phyloP scores from a whole-genome alignment of 768 basidiomycete species.

The Grammothele lineata region DNA sequence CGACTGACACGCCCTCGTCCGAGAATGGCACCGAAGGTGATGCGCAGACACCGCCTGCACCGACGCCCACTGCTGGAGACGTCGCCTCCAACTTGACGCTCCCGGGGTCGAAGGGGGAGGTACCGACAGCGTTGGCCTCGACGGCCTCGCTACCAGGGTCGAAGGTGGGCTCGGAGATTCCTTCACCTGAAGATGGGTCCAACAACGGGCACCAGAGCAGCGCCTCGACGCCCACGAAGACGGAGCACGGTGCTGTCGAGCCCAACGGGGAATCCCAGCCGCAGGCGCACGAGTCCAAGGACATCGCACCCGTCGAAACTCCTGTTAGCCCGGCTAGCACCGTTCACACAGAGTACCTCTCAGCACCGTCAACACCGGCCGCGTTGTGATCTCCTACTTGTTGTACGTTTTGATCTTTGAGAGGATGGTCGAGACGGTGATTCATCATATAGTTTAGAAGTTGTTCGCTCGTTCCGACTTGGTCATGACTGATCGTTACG shows the following conservation, averaged over 20 bases:
- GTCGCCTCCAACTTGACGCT: background rate
- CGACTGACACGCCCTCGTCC: background rate
- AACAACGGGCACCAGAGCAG: background rate
- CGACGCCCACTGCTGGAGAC: no score
- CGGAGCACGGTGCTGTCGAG: background rate
- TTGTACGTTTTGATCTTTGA: background rate
- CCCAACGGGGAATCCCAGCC: no score
- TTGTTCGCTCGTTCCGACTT: no score
- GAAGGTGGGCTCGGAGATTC: constrained; percentile 4
- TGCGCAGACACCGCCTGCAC: no score
- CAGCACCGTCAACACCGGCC: constrained; percentile 9
- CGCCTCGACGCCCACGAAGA: constrained; percentile 7
- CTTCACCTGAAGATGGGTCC: constrained; percentile 1
- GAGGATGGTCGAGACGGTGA: no score
- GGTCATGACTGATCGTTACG: no score
- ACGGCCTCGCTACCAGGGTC: constrained; percentile 6
- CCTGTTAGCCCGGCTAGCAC: constrained; percentile 9
- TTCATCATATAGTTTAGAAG: no score
- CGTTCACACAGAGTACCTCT: constrained; percentile 5
- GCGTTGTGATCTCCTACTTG: background rate
- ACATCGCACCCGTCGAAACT: no score
- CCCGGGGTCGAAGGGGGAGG: constrained; percentile 2
- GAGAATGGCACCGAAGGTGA: background rate
- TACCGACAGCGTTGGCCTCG: background rate
- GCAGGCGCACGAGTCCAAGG: no score